Base-by-base conservation (phyloP, 208 protist genomes). In the Balamuthia mandrillaris region DNA sequence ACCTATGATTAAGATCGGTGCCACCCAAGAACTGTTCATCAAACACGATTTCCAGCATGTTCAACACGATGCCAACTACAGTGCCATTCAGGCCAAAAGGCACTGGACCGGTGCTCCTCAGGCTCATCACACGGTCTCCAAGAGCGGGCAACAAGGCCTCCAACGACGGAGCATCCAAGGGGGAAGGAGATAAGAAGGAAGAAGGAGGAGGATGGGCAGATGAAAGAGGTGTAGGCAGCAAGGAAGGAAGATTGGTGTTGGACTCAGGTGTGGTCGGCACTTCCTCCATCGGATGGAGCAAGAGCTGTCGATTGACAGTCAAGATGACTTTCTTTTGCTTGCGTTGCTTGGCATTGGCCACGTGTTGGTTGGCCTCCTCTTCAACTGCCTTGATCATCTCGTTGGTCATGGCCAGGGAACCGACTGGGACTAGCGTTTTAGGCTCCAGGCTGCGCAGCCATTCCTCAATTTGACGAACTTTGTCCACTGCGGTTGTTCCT, bases 11-110 rank as follows among this genome's bases (percentile, higher is more conserved):
- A 9, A 79, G 70, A 29, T 79, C 37, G 12, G 70, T 58, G 4
- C 70, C 70, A 29, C 70, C 70, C 5, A 79, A 47, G 70, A 79
- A 79, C 45, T 79, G 45, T 27, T 79, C 70, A 58, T 79, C 70
- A 47, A 79, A 79, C 47, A 79, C 70, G 27, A 79, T 27, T 18
- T 79, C 70, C 21, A 79, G 45, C 9, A 79, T 41, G 27, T 79
- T 79, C n/a, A 21, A 21, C 16, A 60, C 49, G 31, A 79, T 58
- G 10, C 70, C 70, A 14, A 37, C 42, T 10, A 79, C 49, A 18
- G 70, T 79, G 42, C 70, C 70, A 41, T 54, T 79, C 7, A 79
- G 33, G 49, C 70, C 70, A 10, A 79, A 79, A 0, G 70, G 70
- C 2, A 79, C 58, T 10, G 70, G 70, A 1, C 70, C 70, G 12